Conservation (phyloP, 148 eudicot species). For the Linanthus parryae region DNA sequence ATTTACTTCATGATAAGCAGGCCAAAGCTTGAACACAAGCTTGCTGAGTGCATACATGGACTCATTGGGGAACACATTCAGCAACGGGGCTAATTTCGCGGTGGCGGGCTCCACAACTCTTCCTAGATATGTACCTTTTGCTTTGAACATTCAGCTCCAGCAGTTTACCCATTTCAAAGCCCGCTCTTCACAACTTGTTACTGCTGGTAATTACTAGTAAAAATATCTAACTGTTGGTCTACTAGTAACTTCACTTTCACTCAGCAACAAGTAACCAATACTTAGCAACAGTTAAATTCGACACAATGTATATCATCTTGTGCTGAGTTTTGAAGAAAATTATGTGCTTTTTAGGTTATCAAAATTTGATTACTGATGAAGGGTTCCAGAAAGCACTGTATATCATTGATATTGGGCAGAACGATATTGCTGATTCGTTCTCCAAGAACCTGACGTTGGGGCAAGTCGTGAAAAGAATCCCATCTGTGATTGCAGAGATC, state of each 20-base stretch:
- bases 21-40: slow-evolving; percentile 61
- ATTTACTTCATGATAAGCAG: slow-evolving; percentile 26
- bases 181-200: slow-evolving; percentile 60
- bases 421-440: slow-evolving; percentile 74
- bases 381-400: slow-evolving; percentile 63
- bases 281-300: not conserved
- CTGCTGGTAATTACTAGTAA: slow-evolving; percentile 66
- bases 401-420: slow-evolving; percentile 94
- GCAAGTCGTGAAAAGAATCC: slow-evolving; percentile 63
- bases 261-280: too few relatives aligned
- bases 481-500: slow-evolving; percentile 60
- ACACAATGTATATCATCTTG: not conserved
- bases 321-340: too few relatives aligned
- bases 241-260: too few relatives aligned
- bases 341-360: slow-evolving; percentile 46
- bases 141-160: slow-evolving; percentile 65
- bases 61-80: slow-evolving; percentile 57
- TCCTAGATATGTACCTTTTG: slow-evolving; percentile 59
- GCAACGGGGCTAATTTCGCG: slow-evolving; percentile 83
- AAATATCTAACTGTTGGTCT: too few relatives aligned
- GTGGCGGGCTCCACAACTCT: slow-evolving; percentile 75
- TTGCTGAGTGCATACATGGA: slow-evolving; percentile 74
- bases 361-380: slow-evolving; percentile 31
- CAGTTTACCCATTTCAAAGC: slow-evolving; percentile 71
- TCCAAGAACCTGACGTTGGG: slow-evolving; percentile 52